These are phyloP conservation scores for Botrytis aclada DNA, from an alignment of 2,329 filamentous ascomycete genomes.

Conservation along the genomic window DNA sequence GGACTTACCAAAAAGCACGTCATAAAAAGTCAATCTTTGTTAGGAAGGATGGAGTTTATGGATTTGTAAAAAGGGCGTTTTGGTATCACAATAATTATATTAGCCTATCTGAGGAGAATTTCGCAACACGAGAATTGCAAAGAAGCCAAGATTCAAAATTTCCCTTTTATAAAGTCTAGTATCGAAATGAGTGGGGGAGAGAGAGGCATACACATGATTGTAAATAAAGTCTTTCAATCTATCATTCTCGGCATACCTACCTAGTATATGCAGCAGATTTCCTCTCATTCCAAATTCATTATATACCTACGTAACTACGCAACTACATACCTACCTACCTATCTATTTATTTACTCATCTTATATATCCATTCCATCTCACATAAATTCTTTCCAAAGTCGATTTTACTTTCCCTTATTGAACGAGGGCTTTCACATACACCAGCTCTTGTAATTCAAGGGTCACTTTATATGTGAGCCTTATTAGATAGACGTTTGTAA, in stretches of 20 bases:
- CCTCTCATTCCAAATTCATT: neutral
- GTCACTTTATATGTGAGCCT: no score
- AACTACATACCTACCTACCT: no score
- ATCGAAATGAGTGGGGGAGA: neutral
- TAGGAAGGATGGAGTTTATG: constrained; percentile 18
- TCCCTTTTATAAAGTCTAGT: neutral
- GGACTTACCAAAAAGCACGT: neutral
- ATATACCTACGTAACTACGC: no score
- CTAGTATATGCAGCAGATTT: neutral
- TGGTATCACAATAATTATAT: constrained; percentile 18
- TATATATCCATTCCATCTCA: no score
- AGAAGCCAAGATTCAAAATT: neutral
- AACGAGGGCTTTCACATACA: no score
- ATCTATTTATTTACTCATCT: no score
- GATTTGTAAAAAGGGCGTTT: constrained; percentile 19
- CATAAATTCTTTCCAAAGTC: no score
- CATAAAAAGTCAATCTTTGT: constrained; percentile 11
- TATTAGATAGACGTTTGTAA: no score
- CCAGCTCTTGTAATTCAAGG: no score
- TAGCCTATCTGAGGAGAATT: neutral
- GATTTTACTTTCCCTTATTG: no score
- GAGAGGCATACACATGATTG: neutral
- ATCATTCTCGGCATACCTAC: neutral
- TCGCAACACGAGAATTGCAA: neutral
- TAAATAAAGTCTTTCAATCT: neutral